A percentile compares a stretch with the other conserved stretches of the same genome.
phyloP scores from a whole-genome alignment of 2,329 filamentous ascomycete genomes.

The Xenosphaeropsis pyriputrescens region DNA sequence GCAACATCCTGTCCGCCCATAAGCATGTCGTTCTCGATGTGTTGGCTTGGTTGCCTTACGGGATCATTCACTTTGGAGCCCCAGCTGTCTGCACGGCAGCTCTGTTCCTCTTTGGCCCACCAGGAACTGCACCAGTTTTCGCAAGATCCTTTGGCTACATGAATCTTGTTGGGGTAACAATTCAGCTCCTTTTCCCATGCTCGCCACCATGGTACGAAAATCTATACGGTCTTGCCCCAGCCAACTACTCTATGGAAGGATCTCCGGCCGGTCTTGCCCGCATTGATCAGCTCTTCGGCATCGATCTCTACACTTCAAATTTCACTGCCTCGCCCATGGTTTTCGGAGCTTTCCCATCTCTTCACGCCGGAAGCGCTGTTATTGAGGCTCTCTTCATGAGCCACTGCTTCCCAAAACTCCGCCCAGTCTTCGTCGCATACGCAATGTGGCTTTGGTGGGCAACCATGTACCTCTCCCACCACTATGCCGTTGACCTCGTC shows the following conservation, averaged over 20 bases:
- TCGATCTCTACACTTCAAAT: slow-evolving; percentile 84
- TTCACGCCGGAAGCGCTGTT: slow-evolving; percentile 82
- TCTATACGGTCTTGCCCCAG: slow-evolving; percentile 75
- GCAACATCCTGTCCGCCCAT: slow-evolving; percentile 87
- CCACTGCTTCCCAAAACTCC: slow-evolving; percentile 75
- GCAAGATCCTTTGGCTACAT: slow-evolving; percentile 84
- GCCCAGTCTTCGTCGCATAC: slow-evolving; percentile 69
- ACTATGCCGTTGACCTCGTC: slow-evolving; percentile 90
- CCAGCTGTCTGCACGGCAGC: slow-evolving; percentile 65
- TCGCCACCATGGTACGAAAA: slow-evolving; percentile 97
- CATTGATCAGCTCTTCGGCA: slow-evolving; percentile 77
- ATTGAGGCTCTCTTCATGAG: slow-evolving; percentile 87
- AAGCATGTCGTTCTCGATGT: slow-evolving; percentile 73
- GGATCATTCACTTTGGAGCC: slow-evolving; percentile 76
- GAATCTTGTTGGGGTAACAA: slow-evolving; percentile 74
- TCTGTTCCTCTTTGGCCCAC: slow-evolving; percentile 81
- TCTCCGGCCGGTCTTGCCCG: slow-evolving; percentile 81
- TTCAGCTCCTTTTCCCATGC: slow-evolving; percentile 84
- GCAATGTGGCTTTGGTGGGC: slow-evolving; percentile 95
- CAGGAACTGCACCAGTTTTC: slow-evolving; percentile 72
- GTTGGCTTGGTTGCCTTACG: slow-evolving; percentile 87
- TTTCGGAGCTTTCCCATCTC: slow-evolving; percentile 87
- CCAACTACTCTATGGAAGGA: slow-evolving; percentile 81
- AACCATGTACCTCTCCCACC: slow-evolving; percentile 95
- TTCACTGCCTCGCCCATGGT: slow-evolving; percentile 85